phyloP scores from a whole-genome alignment of 2,329 filamentous ascomycete species.

The Seiridium unicorne region DNA sequence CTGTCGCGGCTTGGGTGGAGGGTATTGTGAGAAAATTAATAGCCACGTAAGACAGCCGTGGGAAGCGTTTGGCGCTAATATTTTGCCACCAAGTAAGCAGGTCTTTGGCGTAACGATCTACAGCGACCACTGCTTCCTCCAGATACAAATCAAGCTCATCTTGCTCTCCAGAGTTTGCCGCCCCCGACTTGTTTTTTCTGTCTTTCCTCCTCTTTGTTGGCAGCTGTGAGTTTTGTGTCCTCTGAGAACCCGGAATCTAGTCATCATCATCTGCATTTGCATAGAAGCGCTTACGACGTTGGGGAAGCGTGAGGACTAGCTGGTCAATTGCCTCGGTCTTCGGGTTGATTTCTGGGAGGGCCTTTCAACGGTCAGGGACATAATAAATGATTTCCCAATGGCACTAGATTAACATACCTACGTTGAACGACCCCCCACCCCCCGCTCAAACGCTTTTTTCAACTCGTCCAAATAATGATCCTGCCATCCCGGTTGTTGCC shows the following conservation, averaged over 20 bases:
- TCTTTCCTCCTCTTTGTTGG: constrained; percentile 1
- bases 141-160: constrained; percentile 3
- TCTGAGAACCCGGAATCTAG: neutral
- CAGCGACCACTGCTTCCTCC: neutral
- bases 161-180: neutral
- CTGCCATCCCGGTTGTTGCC: neutral
- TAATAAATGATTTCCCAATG: neutral
- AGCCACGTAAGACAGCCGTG: constrained; percentile 2
- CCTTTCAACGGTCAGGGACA: neutral
- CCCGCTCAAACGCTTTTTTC: too few relatives aligned
- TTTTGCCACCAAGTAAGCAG: neutral
- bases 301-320: neutral
- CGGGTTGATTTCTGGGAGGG: neutral
- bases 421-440: neutral
- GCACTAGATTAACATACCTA: neutral
- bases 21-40: constrained; percentile 3
- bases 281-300: constrained; percentile 1
- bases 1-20: constrained; percentile 1
- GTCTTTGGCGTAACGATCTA: neutral
- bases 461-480: neutral
- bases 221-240: constrained; percentile 1
- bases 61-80: neutral
- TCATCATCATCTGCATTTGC: neutral
- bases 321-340: neutral
- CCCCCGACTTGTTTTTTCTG: neutral